phyloP scores from a whole-genome alignment of 208 protist genomes.

The Strigomonas culicis region DNA sequence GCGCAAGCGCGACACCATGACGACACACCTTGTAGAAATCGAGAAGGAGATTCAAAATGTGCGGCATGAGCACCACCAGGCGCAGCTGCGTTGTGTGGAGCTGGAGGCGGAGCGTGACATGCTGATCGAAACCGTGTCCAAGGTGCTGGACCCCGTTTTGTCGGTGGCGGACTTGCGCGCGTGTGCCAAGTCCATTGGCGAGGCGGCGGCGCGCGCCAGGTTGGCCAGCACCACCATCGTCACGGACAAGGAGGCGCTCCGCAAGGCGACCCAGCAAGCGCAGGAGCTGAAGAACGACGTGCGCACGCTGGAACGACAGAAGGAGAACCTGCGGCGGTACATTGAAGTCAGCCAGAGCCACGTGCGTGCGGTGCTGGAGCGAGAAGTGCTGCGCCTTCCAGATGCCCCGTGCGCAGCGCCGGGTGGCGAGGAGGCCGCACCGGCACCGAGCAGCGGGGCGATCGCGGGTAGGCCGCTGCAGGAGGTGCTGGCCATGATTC shows the following conservation, averaged over 20 bases:
- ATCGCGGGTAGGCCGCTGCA: no score
- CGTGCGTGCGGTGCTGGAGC: slow-evolving; percentile 45
- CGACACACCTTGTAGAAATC: slow-evolving; percentile 39
- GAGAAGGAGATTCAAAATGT: slow-evolving; percentile 44
- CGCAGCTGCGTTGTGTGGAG: slow-evolving; percentile 49
- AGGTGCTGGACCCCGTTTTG: slow-evolving; percentile 15
- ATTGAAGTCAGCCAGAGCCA: slow-evolving; percentile 60
- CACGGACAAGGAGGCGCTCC: slow-evolving; percentile 54
- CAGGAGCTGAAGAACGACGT: slow-evolving; percentile 77
- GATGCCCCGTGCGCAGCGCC: no score
- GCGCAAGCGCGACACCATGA: slow-evolving; percentile 31
- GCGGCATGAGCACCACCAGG: slow-evolving; percentile 48
- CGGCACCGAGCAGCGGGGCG: no score
- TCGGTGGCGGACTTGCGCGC: slow-evolving; percentile 28
- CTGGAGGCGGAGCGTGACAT: slow-evolving; percentile 67
- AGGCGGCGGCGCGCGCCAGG: slow-evolving; percentile 46
- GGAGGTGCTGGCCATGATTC: no score
- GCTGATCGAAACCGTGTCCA: slow-evolving; percentile 14
- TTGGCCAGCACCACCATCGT: slow-evolving; percentile 61
- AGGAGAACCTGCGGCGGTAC: slow-evolving; percentile 66
- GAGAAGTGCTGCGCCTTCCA: slow-evolving; percentile 38
- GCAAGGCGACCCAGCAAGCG: slow-evolving; percentile 43
- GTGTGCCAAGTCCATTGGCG: slow-evolving; percentile 47
- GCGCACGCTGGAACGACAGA: slow-evolving; percentile 59
- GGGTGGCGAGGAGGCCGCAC: no score